Conservation (phyloP, 805 yeast species). For the Metschnikowia hibisci region DNA sequence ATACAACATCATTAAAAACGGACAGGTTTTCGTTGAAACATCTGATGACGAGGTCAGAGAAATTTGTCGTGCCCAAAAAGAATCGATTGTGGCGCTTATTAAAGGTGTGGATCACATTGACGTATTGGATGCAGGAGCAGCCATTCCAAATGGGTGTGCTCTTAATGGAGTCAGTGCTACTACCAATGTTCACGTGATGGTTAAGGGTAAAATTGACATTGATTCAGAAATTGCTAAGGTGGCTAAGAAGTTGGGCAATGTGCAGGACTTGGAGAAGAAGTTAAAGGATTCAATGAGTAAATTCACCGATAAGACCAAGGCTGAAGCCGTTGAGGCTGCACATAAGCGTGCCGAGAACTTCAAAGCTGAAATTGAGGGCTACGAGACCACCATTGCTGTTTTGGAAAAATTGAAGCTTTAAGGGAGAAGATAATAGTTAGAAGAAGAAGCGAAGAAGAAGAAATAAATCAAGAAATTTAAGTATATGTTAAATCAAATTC, state of each 20-base stretch:
- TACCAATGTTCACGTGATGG: slow-evolving; percentile 83
- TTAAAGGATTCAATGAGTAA: slow-evolving; percentile 75
- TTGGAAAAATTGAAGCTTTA: slow-evolving; percentile 70
- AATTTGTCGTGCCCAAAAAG: slow-evolving; percentile 66
- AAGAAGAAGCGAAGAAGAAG: too few relatives aligned
- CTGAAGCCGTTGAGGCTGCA: slow-evolving; percentile 76
- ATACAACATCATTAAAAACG: slow-evolving; percentile 84
- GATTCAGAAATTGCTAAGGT: slow-evolving; percentile 89
- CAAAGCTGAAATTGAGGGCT: slow-evolving; percentile 85
- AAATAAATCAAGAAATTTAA: too few relatives aligned
- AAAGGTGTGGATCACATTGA: slow-evolving; percentile 79
- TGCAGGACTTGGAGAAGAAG: slow-evolving; percentile 53
- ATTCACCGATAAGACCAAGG: slow-evolving; percentile 81
- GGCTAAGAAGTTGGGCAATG: slow-evolving; percentile 65
- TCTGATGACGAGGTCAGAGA: slow-evolving; percentile 42
- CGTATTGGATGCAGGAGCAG: slow-evolving; percentile 51
- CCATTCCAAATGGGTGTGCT: slow-evolving; percentile 88
- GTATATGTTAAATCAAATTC: too few relatives aligned
- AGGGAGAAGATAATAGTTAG: background rate
- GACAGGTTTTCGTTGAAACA: slow-evolving; percentile 80
- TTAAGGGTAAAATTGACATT: slow-evolving; percentile 90
- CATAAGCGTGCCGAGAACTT: slow-evolving; percentile 61
- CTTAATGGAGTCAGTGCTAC: slow-evolving; percentile 75
- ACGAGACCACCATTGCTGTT: slow-evolving; percentile 78
- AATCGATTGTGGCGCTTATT: slow-evolving; percentile 85